Conservation (phyloP, 805 yeast species). For the Wickerhamiella azymoides region DNA sequence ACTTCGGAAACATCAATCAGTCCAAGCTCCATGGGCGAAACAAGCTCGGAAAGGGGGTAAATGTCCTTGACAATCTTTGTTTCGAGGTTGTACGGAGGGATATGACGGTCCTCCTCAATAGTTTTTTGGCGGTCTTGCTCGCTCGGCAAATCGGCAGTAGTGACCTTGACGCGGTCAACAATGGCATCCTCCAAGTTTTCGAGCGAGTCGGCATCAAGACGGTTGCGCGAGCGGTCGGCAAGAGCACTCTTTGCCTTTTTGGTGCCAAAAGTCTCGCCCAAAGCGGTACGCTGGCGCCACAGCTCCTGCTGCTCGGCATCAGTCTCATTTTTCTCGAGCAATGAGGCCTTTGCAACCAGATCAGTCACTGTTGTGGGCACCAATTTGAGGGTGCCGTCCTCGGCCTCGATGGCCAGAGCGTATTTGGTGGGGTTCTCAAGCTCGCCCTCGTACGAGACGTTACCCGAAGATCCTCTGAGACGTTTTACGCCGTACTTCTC, state of each 20-base stretch:
- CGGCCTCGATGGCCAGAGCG: conserved; percentile 64
- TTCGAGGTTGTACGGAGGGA: conserved; percentile 59
- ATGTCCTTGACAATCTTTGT: conserved; percentile 78
- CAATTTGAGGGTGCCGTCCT: conserved; percentile 48
- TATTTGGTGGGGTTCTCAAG: conserved; percentile 33
- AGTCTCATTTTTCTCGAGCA: conserved; percentile 47
- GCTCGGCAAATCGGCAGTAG: conserved; percentile 63
- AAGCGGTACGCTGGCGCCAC: conserved; percentile 55
- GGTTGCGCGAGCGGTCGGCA: conserved; percentile 62
- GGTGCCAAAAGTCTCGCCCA: conserved; percentile 96
- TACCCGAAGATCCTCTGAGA: conserved; percentile 66
- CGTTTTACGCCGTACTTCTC: conserved; percentile 30
- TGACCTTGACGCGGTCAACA: conserved; percentile 58
- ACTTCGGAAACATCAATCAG: conserved; percentile 51
- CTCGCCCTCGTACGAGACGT: conserved; percentile 57
- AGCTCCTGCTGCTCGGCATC: conserved; percentile 44
- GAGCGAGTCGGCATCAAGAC: conserved; percentile 72
- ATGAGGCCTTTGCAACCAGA: conserved; percentile 43
- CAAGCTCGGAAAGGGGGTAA: conserved; percentile 58
- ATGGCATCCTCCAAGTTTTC: conserved; percentile 65
- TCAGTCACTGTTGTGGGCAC: conserved; percentile 50
- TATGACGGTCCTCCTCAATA: conserved; percentile 60
- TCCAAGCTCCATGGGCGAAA: conserved; percentile 52
- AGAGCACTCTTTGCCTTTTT: conserved; percentile 90
- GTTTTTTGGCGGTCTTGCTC: conserved; percentile 44